Percentiles rank a stretch among this genome's conserved stretches.
Conservation (phyloP, 257 asterid species). For the Agastache rugosa region DNA sequence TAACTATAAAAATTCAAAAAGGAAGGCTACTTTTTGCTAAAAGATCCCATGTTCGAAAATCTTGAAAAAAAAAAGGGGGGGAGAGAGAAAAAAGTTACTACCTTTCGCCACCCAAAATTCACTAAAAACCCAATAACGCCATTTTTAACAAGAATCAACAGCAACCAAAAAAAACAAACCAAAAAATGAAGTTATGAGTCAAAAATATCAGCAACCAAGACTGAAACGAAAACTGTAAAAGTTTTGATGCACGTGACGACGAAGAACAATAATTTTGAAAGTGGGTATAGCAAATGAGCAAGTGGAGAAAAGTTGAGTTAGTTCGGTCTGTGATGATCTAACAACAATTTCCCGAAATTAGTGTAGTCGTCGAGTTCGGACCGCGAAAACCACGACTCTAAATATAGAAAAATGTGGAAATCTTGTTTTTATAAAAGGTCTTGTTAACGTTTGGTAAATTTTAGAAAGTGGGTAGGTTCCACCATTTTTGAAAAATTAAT, state of each 20-base stretch:
- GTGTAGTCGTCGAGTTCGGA: neutral
- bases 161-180: no score
- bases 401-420: neutral
- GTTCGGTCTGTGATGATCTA: neutral
- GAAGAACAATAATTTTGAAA: neutral
- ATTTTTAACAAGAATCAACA: constrained; percentile 4
- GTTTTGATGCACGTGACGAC: neutral
- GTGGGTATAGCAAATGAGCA: neutral
- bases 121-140: constrained; percentile 13
- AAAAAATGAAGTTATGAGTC: neutral
- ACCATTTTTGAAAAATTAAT: no score
- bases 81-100: neutral
- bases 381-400: neutral
- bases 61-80: neutral
- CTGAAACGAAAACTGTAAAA: neutral
- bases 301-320: constrained; percentile 11
- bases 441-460: no score
- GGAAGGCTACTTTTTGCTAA: constrained; percentile 23
- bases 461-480: no score
- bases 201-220: neutral
- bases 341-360: neutral
- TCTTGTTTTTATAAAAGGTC: no score
- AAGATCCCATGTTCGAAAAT: constrained; percentile 39
- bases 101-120: constrained; percentile 25
- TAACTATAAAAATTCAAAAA: neutral